Conservation (phyloP, 352 stramenopile genomes). For the Saprolegnia parasitica region DNA sequence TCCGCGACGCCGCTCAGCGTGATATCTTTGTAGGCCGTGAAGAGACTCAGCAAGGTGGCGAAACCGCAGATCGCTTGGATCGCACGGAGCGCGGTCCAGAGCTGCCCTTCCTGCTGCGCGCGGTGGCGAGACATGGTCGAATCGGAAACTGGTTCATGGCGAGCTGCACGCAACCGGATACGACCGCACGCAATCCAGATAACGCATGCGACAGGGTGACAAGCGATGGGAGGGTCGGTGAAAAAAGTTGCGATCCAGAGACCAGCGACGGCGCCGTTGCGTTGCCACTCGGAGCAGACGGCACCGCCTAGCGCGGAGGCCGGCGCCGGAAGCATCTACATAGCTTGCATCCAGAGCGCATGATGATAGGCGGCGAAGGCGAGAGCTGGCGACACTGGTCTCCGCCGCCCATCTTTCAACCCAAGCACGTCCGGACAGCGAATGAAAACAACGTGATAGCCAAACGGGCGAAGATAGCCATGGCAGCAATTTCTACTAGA, state of each 20-base stretch:
- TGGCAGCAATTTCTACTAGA: no score
- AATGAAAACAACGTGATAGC: no score
- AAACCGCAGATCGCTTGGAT: slow-evolving; percentile 16
- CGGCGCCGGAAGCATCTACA: no score
- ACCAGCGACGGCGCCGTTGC: background rate
- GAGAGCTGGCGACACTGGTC: no score
- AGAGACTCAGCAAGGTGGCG: slow-evolving; percentile 10
- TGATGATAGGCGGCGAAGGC: no score
- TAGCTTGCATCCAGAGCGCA: no score
- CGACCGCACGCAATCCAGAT: background rate
- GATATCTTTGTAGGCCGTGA: background rate
- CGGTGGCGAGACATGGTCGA: background rate
- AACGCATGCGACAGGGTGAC: background rate
- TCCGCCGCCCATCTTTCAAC: no score
- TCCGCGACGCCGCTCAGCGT: background rate
- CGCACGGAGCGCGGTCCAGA: slow-evolving; percentile 8
- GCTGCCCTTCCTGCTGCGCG: background rate
- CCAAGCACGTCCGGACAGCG: no score
- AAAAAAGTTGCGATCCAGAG: background rate
- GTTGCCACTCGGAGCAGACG: no score
- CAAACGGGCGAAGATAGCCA: no score
- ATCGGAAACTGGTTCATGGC: background rate
- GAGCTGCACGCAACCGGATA: background rate
- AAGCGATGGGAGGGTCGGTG: background rate
- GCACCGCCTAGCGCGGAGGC: no score